Evolutionary conservation across 106 monocot species (phyloP).

Genomic region (Dendrobium nobile): DNA sequence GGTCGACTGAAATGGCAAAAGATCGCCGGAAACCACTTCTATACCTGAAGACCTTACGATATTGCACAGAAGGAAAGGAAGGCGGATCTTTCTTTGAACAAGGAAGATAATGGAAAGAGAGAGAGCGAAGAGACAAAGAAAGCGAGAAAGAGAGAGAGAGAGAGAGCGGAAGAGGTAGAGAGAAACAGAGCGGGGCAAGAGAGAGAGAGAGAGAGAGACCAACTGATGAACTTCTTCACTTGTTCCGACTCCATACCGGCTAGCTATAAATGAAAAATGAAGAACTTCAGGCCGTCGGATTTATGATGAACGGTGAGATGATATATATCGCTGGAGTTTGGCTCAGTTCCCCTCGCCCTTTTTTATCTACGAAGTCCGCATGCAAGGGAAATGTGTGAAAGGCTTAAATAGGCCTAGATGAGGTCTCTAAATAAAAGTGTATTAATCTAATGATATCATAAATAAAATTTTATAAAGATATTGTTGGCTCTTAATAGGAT

Average conservation of each 20-base stretch:
- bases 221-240: neutral
- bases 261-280: conserved; percentile 2
- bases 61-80: neutral
- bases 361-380: neutral
- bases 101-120: neutral
- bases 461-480: too few relatives aligned
- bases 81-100: neutral
- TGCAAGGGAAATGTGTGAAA: neutral
- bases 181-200: neutral
- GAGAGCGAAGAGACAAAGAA: neutral
- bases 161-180: neutral
- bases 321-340: neutral
- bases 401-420: neutral
- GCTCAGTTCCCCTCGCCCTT: neutral
- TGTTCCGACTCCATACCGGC: neutral
- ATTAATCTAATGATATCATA: too few relatives aligned
- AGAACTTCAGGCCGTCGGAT: neutral
- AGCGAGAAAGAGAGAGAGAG: neutral
- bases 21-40: neutral
- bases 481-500: too few relatives aligned
- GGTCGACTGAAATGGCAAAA: neutral
- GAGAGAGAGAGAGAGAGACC: neutral
- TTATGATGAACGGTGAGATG: neutral
- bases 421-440: too few relatives aligned
- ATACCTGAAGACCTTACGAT: neutral